phyloP scores from a whole-genome alignment of 208 protist species.

The Acanthamoeba royreba region DNA sequence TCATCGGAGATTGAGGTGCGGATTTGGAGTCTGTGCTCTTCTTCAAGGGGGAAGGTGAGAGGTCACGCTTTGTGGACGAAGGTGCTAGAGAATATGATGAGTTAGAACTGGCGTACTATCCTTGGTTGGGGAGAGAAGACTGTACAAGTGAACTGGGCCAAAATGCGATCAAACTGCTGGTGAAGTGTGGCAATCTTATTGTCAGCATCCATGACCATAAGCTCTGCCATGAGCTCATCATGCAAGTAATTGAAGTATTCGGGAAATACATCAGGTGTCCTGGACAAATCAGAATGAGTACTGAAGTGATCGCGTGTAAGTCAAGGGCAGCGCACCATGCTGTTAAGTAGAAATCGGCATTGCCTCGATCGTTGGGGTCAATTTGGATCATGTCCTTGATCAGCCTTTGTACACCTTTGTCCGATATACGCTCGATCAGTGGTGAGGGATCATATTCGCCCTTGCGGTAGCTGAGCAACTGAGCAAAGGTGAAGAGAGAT shows the following conservation, averaged over 20 bases:
- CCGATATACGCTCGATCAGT: slow-evolving; percentile 41
- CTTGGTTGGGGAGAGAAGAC: too few relatives aligned
- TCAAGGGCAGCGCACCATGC: neutral
- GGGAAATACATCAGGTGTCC: slow-evolving; percentile 27
- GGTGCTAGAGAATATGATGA: neutral
- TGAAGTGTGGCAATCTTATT: neutral
- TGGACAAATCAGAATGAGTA: neutral
- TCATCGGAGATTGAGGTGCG: too few relatives aligned
- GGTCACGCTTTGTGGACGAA: neutral
- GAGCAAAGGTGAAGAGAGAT: slow-evolving; percentile 68
- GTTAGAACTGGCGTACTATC: neutral
- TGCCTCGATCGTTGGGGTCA: neutral
- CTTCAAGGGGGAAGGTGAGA: too few relatives aligned
- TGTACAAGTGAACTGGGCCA: neutral
- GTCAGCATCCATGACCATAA: slow-evolving; percentile 56
- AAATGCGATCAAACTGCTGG: slow-evolving; percentile 21
- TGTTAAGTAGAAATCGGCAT: slow-evolving; percentile 36
- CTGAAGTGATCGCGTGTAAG: neutral
- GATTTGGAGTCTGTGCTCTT: too few relatives aligned
- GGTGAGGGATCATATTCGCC: slow-evolving; percentile 61
- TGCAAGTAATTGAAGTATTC: slow-evolving; percentile 49
- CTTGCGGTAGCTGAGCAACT: slow-evolving; percentile 61
- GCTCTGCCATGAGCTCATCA: neutral
- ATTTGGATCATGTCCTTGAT: slow-evolving; percentile 62
- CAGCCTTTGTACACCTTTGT: neutral